Conservation (phyloP, 306 rosid species). For the Chamaecrista fasciculata region DNA sequence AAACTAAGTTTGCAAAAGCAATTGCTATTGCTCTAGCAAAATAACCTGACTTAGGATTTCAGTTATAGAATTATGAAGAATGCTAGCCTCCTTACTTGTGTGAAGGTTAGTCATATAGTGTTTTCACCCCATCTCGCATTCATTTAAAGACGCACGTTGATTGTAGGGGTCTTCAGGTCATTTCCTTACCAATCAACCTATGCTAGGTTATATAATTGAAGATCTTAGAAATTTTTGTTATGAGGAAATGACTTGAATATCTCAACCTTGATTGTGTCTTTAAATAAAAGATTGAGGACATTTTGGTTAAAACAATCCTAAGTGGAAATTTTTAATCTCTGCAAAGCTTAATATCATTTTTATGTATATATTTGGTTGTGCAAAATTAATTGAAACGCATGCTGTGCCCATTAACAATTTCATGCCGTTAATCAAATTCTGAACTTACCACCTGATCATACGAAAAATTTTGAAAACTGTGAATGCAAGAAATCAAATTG, state of each 20-base stretch:
- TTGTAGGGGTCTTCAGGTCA: no score
- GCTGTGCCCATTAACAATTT: neutral
- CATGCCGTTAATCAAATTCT: neutral
- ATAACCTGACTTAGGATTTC: no score
- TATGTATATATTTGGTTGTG: neutral
- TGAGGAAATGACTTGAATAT: neutral
- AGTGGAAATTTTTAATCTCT: neutral
- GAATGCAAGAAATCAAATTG: slow-evolving; percentile 7
- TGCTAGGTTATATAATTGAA: neutral
- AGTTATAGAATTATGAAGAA: no score
- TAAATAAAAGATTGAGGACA: no score
- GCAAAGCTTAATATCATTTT: no score
- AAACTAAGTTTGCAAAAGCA: slow-evolving; percentile 5
- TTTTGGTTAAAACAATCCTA: neutral
- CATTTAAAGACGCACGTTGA: no score
- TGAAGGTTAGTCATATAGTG: no score
- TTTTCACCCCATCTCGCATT: no score
- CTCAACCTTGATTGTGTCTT: neutral
- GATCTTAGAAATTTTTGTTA: neutral
- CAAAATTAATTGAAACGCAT: neutral
- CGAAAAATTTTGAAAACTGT: neutral
- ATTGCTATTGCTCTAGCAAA: neutral
- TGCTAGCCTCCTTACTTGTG: no score
- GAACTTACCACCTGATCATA: neutral
- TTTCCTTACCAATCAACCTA: no score